Evolutionary conservation across 768 basidiomycete genomes (phyloP).

Genomic region (Trametes maxima): DNA sequence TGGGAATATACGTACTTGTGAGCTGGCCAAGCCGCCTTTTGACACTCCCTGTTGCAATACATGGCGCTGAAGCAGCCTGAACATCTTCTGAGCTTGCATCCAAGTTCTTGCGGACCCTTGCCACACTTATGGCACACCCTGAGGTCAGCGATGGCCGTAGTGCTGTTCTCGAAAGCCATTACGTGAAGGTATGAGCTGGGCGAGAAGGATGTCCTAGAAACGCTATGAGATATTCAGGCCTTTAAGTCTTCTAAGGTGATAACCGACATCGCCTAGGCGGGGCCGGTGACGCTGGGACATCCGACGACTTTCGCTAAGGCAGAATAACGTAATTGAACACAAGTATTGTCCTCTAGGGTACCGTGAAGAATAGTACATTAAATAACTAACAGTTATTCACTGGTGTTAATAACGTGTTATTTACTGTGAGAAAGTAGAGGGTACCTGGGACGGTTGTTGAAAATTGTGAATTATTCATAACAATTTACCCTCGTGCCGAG

Average conservation of each 20-base stretch:
- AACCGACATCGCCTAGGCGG: too few relatives aligned
- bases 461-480: neutral
- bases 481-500: too few relatives aligned
- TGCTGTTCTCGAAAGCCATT: neutral
- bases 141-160: neutral
- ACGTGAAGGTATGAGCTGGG: too few relatives aligned
- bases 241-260: too few relatives aligned
- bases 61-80: neutral
- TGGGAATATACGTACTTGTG: neutral
- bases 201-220: too few relatives aligned
- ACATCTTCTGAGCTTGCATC: neutral
- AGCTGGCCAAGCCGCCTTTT: neutral
- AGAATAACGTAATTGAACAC: too few relatives aligned
- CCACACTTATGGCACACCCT: neutral
- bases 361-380: neutral
- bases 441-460: neutral
- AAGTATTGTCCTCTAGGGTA: too few relatives aligned
- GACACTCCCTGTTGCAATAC: slow-evolving; percentile 9
- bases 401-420: neutral
- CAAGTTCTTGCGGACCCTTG: neutral
- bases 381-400: neutral
- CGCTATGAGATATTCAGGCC: too few relatives aligned
- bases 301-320: too few relatives aligned
- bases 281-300: too few relatives aligned
- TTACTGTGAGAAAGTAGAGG: neutral